Conservation (phyloP, 305 asterid genomes). For the Fraxinus latifolia region DNA sequence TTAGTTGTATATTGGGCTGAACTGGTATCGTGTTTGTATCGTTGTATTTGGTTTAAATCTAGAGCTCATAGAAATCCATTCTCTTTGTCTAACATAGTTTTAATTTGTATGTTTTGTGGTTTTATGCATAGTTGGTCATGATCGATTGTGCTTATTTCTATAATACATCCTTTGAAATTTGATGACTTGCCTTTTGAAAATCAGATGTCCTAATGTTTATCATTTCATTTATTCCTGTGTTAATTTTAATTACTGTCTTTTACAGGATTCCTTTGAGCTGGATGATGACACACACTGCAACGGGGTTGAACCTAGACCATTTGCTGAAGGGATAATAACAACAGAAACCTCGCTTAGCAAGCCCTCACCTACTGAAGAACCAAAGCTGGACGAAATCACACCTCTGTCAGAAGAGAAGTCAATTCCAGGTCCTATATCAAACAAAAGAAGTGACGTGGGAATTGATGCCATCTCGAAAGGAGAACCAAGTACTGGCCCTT, state of each 20-base stretch:
- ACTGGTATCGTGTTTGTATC: neutral
- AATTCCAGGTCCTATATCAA: slow-evolving; percentile 16
- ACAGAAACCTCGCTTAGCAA: slow-evolving; percentile 22
- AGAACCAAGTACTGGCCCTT: slow-evolving; percentile 26
- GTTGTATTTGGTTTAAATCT: neutral
- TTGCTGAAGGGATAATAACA: slow-evolving; percentile 30
- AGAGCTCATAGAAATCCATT: neutral
- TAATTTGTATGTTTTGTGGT: neutral
- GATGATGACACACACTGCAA: slow-evolving; percentile 42
- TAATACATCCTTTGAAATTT: neutral
- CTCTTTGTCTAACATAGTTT: neutral
- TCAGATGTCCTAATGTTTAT: neutral
- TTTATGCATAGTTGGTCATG: neutral
- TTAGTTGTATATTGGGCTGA: slow-evolving; percentile 2
- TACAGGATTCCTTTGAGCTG: slow-evolving; percentile 44
- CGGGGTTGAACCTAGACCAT: slow-evolving; percentile 33
- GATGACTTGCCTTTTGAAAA: neutral
- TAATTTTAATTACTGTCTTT: slow-evolving; percentile 15
- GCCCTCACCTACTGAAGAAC: slow-evolving; percentile 33
- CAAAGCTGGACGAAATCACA: slow-evolving; percentile 21
- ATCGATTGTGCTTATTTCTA: neutral
- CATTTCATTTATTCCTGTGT: neutral
- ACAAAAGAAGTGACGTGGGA: slow-evolving; percentile 28
- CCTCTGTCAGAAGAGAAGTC: slow-evolving; percentile 31
- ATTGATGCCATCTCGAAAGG: slow-evolving; percentile 17